Percentiles rank a stretch among this genome's conserved stretches.
Conservation (phyloP, 768 basidiomycete species). For the Tremella fuciformis region DNA sequence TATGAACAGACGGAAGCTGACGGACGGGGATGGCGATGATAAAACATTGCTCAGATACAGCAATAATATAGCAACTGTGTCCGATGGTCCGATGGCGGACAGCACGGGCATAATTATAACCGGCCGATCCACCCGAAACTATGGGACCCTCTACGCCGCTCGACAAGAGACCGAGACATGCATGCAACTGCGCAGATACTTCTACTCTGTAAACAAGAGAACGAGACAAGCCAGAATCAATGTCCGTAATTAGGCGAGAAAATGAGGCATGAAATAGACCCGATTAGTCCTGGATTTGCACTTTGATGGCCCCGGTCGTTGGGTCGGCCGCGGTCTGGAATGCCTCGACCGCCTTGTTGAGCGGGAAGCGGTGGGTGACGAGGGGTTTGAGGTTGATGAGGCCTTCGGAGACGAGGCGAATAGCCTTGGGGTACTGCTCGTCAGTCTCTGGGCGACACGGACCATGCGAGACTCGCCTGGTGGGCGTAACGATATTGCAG, state of each 20-base stretch:
- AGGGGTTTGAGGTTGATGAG: slow-evolving; percentile 53
- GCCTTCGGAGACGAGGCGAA: slow-evolving; percentile 50
- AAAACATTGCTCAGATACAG: too few relatives aligned
- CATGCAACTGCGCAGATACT: too few relatives aligned
- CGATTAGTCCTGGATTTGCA: slow-evolving; percentile 48
- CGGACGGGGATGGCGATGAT: too few relatives aligned
- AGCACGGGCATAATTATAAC: too few relatives aligned
- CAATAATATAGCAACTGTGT: too few relatives aligned
- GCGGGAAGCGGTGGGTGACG: slow-evolving; percentile 54
- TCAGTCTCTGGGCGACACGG: neutral
- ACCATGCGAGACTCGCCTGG: slow-evolving; percentile 31
- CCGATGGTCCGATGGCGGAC: too few relatives aligned
- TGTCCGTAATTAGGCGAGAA: neutral
- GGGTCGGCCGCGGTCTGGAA: slow-evolving; percentile 53
- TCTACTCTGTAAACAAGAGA: too few relatives aligned
- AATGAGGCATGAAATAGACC: neutral
- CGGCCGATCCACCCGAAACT: too few relatives aligned
- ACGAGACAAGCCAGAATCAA: neutral
- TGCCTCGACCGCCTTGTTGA: slow-evolving; percentile 52
- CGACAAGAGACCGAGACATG: too few relatives aligned
- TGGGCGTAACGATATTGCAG: slow-evolving; percentile 54
- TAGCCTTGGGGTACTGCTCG: slow-evolving; percentile 53
- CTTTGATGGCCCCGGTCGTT: slow-evolving; percentile 52
- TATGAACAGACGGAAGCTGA: too few relatives aligned
- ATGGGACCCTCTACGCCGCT: too few relatives aligned